Base-by-base conservation (phyloP, 345 rosid genomes). In the Cardamine resedifolia region DNA sequence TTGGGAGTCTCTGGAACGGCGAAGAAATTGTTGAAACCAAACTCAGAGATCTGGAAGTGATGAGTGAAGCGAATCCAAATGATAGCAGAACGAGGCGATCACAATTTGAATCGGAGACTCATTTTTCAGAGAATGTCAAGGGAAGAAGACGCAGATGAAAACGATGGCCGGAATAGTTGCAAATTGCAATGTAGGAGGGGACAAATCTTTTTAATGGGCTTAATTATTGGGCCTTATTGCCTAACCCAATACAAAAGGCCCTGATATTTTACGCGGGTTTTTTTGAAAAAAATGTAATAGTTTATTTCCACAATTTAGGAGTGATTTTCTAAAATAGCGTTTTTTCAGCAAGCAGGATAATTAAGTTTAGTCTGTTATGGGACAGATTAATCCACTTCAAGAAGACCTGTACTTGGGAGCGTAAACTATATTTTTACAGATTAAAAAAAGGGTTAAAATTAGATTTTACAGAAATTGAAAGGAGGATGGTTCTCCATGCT, bases 401-500 rank as follows among this genome's bases (percentile, higher is more conserved):
- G 1, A 23, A 23, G 1, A 30, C 4, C 19, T 60, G 10, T 23
- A 70, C 26, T 10, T 12, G 26, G 36, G 27, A 53, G 19, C 14
- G 4, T 45, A 34, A 43, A 30, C 56, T 52, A 58, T 2, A 3
- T 43, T 19, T 63, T 56, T n/a, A 34, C 30, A 44, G 11, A 18
- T 12, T 11, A 43, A 23, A 1, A 15, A 43, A 43, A 43, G 3
- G 19, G 48, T 26, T 53, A 62, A 44, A 76, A 33, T 69, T 76
- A 76, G 70, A 3, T 30, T 38, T 30, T 47, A 73, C 65, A 55
- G 66, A 20, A 45, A 53, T 44, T 4, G 10, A 23, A 52, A 57
- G 16, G 38, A 75, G 49, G 62, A 55, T 55, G 79, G 79, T 47
- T 76, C 70, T 76, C 64, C 78, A 52, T 44, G 24, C 12, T 41